phyloP scores from a whole-genome alignment of 2,329 filamentous ascomycete genomes.

The Aspergillus caelatus region DNA sequence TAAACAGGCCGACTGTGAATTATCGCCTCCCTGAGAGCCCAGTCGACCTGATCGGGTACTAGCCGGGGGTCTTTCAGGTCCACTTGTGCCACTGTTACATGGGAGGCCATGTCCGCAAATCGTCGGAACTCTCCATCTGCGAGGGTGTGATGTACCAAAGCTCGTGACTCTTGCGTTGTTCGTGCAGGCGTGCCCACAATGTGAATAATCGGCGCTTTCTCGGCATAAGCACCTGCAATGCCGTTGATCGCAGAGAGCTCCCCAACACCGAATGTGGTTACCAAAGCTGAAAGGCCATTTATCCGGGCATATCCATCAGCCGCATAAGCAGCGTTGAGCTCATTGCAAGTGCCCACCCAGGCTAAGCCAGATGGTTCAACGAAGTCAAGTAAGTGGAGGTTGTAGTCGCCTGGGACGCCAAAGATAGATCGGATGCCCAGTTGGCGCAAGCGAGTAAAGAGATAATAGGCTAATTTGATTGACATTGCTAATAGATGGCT shows the following conservation, averaged over 20 bases:
- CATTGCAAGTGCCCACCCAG: constrained; percentile 71
- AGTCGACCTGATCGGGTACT: constrained; percentile 55
- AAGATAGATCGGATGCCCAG: constrained; percentile 58
- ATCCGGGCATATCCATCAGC: constrained; percentile 34
- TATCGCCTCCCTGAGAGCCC: constrained; percentile 53
- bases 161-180: constrained; percentile 45
- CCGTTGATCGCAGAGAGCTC: constrained; percentile 70
- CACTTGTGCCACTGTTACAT: constrained; percentile 56
- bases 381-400: constrained; percentile 69
- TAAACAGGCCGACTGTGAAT: constrained; percentile 58
- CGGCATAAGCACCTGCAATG: constrained; percentile 71
- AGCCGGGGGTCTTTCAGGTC: constrained; percentile 50
- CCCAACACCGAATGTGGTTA: constrained; percentile 59
- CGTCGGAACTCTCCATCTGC: constrained; percentile 59
- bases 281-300: constrained; percentile 29
- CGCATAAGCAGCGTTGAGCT: constrained; percentile 65
- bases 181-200: constrained; percentile 58
- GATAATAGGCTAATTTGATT: constrained; percentile 50
- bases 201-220: constrained; percentile 69
- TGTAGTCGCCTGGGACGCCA: constrained; percentile 71
- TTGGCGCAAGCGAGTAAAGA: constrained; percentile 66
- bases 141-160: constrained; percentile 66
- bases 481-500: not conserved
- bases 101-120: constrained; percentile 54
- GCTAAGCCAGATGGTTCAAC: constrained; percentile 60